A percentile compares a stretch with the other conserved stretches of the same genome.
Conservation (phyloP, 768 basidiomycete genomes). For the Gloeopeniophorella convolvens region DNA sequence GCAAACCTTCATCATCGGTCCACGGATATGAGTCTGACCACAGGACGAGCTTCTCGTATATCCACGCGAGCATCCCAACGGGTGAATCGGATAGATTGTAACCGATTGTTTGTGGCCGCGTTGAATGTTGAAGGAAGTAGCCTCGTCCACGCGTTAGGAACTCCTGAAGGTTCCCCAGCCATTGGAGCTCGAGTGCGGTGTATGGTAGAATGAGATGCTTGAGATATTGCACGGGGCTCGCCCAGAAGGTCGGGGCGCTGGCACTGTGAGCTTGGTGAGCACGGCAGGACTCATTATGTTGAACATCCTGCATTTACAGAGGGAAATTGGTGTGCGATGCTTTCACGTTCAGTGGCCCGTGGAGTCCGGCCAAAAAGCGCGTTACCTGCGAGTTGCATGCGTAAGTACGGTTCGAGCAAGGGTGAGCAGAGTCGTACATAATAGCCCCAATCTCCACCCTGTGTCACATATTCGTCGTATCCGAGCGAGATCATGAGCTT, state of each 20-base stretch:
- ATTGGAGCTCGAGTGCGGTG: slow-evolving; percentile 26
- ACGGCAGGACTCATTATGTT: too few species aligned
- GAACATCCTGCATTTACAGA: too few species aligned
- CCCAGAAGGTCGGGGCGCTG: neutral
- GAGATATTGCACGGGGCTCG: slow-evolving; percentile 28
- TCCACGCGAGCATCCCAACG: slow-evolving; percentile 37
- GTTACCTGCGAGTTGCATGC: too few species aligned
- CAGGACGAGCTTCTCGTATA: slow-evolving; percentile 30
- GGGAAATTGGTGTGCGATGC: too few species aligned
- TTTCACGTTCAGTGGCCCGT: too few species aligned
- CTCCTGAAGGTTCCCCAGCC: slow-evolving; percentile 19
- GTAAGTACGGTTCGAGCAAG: too few species aligned
- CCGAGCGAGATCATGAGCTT: slow-evolving; percentile 4
- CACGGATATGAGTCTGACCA: slow-evolving; percentile 46
- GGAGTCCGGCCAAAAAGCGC: too few species aligned
- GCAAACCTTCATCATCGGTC: slow-evolving; percentile 48
- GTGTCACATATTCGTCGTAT: slow-evolving; percentile 3
- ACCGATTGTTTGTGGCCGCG: slow-evolving; percentile 34
- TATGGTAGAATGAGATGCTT: slow-evolving; percentile 25
- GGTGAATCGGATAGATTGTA: slow-evolving; percentile 54
- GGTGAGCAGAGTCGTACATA: slow-evolving; percentile 26
- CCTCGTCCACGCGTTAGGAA: slow-evolving; percentile 26
- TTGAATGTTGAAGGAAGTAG: slow-evolving; percentile 29
- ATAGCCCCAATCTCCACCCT: slow-evolving; percentile 21
- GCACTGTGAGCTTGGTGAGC: slow-evolving; percentile 18